A percentile compares a stretch with the other conserved stretches of the same genome.
phyloP scores from a whole-genome alignment of 2,329 filamentous ascomycete genomes.

The Colletotrichum scovillei region DNA sequence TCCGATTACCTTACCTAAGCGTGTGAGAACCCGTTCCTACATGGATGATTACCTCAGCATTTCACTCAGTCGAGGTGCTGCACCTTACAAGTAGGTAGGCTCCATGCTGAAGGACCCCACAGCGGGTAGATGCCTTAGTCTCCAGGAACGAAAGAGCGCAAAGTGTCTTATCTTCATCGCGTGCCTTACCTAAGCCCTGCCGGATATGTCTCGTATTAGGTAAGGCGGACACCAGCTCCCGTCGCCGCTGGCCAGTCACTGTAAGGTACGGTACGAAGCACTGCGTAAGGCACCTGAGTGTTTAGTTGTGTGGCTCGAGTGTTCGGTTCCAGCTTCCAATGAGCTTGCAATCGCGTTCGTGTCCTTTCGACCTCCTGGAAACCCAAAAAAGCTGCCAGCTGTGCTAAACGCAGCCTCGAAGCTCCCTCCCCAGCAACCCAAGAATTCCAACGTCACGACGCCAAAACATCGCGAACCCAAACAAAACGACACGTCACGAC shows the following conservation, averaged over 20 bases:
- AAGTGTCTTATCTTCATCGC: neutral
- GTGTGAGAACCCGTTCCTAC: no score
- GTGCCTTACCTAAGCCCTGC: neutral
- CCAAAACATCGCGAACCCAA: neutral
- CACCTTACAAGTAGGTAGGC: neutral
- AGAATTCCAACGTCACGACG: neutral
- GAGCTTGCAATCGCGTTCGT: constrained; percentile 41
- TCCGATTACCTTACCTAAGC: constrained; percentile 13
- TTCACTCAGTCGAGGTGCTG: neutral
- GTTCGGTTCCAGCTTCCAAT: constrained; percentile 37
- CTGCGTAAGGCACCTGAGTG: no score
- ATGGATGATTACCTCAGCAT: no score
- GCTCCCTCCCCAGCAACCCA: constrained; percentile 20
- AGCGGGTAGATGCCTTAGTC: constrained; percentile 16
- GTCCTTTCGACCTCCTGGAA: constrained; percentile 38
- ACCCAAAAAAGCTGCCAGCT: constrained; percentile 22
- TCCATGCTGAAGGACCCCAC: neutral
- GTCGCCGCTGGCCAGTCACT: no score
- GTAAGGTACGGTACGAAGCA: no score
- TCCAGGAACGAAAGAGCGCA: constrained; percentile 4
- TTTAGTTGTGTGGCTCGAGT: constrained; percentile 14
- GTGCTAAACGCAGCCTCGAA: constrained; percentile 17
- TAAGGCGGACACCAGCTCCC: neutral
- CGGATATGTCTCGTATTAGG: neutral
- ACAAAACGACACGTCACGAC: neutral